These are phyloP conservation scores for Falciphora oryzae DNA, from an alignment of 2,329 filamentous ascomycete genomes.

Conservation along the genomic window DNA sequence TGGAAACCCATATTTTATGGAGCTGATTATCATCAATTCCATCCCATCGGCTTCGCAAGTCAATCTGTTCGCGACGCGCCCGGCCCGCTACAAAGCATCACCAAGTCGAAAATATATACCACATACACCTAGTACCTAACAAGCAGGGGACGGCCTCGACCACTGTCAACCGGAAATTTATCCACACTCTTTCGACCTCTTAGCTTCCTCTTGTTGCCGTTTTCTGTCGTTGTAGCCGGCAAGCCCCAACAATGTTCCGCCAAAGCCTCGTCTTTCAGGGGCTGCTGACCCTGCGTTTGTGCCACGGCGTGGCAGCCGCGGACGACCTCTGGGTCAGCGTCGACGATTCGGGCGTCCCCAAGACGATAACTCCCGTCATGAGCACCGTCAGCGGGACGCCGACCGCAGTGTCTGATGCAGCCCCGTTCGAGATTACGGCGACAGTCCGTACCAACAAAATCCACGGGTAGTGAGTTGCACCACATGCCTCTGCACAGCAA, in stretches of 20 bases:
- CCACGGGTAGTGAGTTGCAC: constrained; percentile 21
- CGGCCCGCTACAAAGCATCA: background rate
- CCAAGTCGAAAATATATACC: background rate
- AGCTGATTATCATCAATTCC: background rate
- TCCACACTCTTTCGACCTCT: too few species aligned
- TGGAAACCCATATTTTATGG: background rate
- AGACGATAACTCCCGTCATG: constrained; percentile 43
- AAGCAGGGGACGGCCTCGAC: background rate
- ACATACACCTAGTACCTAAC: background rate
- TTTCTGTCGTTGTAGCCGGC: background rate
- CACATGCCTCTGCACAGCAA: constrained; percentile 17
- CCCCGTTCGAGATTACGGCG: constrained; percentile 35
- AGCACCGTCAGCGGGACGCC: constrained; percentile 42
- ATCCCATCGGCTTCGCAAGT: background rate
- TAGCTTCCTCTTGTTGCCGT: background rate
- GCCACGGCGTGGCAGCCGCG: too few species aligned
- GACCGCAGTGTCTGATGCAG: constrained; percentile 28
- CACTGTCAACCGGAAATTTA: too few species aligned
- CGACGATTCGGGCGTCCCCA: constrained; percentile 38
- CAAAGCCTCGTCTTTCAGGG: background rate
- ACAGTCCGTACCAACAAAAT: constrained; percentile 29
- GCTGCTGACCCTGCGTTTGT: background rate
- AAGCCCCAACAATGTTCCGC: background rate
- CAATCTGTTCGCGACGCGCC: background rate
- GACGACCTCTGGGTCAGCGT: constrained; percentile 42